phyloP scores from a whole-genome alignment of 1,284 basidiomycete genomes.

The Rhodotorula sp. region DNA sequence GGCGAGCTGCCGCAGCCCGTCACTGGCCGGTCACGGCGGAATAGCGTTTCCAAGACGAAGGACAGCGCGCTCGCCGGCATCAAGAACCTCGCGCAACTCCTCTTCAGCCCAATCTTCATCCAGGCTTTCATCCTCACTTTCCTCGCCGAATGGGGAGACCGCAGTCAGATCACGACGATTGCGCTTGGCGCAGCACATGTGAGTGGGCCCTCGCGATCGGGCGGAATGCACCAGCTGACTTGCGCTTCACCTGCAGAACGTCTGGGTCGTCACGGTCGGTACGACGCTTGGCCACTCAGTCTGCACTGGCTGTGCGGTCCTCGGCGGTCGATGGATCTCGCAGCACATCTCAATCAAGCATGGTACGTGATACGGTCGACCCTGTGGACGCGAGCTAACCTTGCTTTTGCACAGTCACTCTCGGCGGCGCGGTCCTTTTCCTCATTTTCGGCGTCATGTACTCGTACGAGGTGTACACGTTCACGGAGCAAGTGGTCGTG shows the following conservation, averaged over 20 bases:
- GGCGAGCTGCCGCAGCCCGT: slow-evolving; percentile 19
- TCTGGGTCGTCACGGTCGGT: slow-evolving; percentile 79
- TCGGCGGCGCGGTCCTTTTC: slow-evolving; percentile 78
- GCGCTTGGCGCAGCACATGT: slow-evolving; percentile 94
- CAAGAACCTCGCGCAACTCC: slow-evolving; percentile 75
- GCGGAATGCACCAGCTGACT: no score
- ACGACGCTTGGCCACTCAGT: slow-evolving; percentile 84
- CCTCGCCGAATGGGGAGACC: slow-evolving; percentile 96
- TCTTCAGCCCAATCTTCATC: slow-evolving; percentile 89
- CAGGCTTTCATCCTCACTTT: slow-evolving; percentile 95
- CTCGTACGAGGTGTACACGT: slow-evolving; percentile 47
- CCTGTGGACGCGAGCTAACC: background rate
- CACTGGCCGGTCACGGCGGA: slow-evolving; percentile 11
- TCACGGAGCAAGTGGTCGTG: slow-evolving; percentile 15
- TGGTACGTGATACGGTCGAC: slow-evolving; percentile 60
- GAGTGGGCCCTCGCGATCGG: slow-evolving; percentile 47
- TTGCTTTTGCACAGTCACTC: slow-evolving; percentile 62
- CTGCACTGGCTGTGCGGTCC: slow-evolving; percentile 85
- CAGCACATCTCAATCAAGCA: slow-evolving; percentile 93
- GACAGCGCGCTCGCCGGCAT: slow-evolving; percentile 59
- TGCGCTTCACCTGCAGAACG: slow-evolving; percentile 56
- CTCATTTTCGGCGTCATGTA: slow-evolving; percentile 65
- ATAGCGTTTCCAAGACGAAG: slow-evolving; percentile 18
- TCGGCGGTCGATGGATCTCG: slow-evolving; percentile 85
- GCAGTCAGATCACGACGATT: slow-evolving; percentile 96